phyloP scores from a whole-genome alignment of 2,329 filamentous ascomycete species.

The Aureobasidium musti region DNA sequence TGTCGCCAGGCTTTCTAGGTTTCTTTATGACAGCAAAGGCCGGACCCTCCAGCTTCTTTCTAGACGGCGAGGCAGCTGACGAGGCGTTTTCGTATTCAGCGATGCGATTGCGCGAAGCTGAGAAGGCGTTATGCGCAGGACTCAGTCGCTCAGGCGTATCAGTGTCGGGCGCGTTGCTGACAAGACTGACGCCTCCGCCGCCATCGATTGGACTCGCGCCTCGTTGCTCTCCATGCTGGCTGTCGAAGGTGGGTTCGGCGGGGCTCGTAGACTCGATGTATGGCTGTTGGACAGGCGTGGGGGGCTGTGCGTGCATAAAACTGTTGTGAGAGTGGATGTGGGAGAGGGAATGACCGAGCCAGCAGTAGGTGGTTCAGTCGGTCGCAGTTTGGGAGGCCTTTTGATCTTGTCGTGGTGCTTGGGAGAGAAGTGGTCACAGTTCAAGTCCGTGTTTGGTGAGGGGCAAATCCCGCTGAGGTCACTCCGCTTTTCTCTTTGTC shows the following conservation, averaged over 20 bases:
- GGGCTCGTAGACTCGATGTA: conserved; percentile 44
- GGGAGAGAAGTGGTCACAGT: background rate
- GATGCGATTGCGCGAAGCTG: conserved; percentile 49
- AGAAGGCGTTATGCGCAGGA: conserved; percentile 34
- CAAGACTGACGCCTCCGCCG: conserved; percentile 34
- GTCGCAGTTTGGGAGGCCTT: background rate
- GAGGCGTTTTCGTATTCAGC: conserved; percentile 58
- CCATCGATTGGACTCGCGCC: conserved; percentile 44
- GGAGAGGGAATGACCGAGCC: conserved; percentile 57
- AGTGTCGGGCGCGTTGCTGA: conserved; percentile 36
- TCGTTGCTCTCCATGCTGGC: conserved; percentile 62
- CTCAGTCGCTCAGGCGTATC: conserved; percentile 39
- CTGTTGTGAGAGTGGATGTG: conserved; percentile 41
- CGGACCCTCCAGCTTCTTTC: conserved; percentile 47
- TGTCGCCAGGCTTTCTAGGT: conserved; percentile 47
- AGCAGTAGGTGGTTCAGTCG: conserved; percentile 55
- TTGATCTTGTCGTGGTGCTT: conserved; percentile 1
- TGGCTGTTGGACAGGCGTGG: conserved; percentile 53
- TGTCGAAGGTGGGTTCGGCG: conserved; percentile 42
- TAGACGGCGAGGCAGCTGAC: conserved; percentile 42
- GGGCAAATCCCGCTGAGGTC: conserved; percentile 12
- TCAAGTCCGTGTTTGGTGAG: conserved; percentile 6
- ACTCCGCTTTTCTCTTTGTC: background rate
- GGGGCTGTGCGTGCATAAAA: conserved; percentile 68
- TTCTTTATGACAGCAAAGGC: conserved; percentile 57